phyloP scores from a whole-genome alignment of 1,139 yeast genomes.

The Hansenula sp. region DNA sequence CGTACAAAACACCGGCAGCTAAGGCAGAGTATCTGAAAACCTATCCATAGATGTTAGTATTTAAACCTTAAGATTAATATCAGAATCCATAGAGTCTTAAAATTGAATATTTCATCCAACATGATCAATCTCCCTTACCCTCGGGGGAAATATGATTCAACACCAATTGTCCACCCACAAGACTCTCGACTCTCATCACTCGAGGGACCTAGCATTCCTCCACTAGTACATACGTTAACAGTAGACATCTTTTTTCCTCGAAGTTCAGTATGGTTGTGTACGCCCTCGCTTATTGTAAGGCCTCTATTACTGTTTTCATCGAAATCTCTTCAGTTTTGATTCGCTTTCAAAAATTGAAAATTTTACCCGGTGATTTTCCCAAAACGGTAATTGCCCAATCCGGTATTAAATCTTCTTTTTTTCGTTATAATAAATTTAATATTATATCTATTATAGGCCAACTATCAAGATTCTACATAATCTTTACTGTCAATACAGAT shows the following conservation, averaged over 20 bases:
- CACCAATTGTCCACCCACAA: background rate
- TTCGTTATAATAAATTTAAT: background rate
- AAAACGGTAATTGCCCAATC: background rate
- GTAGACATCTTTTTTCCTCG: constrained; percentile 34
- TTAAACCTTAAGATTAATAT: no score
- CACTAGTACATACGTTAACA: constrained; percentile 34
- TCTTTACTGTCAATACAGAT: no score
- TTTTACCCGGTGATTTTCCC: constrained; percentile 1
- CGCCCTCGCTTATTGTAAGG: constrained; percentile 1
- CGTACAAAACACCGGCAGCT: constrained; percentile 86
- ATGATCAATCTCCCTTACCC: no score
- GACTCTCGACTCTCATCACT: background rate
- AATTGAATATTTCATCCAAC: no score
- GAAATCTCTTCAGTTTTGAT: constrained; percentile 4
- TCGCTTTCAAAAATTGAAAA: constrained; percentile 2
- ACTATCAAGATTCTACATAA: no score
- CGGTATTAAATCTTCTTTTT: background rate
- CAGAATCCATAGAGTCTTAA: no score
- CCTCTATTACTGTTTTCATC: background rate
- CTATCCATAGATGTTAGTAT: constrained; percentile 25
- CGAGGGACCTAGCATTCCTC: background rate
- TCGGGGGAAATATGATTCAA: background rate
- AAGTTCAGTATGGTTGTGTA: background rate
- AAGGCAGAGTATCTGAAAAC: constrained; percentile 91
- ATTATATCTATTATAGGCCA: background rate